phyloP scores from a whole-genome alignment of 306 rosid species.

The Boehmeria nivea region DNA sequence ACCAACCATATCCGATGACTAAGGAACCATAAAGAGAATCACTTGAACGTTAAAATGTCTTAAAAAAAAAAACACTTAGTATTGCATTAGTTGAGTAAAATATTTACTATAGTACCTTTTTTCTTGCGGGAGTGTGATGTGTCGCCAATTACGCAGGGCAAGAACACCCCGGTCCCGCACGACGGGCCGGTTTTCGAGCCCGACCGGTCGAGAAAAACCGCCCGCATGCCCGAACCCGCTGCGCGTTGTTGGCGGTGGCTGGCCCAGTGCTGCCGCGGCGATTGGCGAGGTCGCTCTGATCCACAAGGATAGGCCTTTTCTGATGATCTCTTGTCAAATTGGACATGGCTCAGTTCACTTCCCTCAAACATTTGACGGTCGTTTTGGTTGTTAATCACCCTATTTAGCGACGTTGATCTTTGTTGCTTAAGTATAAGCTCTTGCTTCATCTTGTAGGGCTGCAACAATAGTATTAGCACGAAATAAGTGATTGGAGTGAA shows the following conservation, averaged over 20 bases:
- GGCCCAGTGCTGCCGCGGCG: background rate
- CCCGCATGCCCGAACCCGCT: conserved; percentile 32
- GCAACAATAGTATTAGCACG: background rate
- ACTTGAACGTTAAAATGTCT: background rate
- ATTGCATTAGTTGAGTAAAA: background rate
- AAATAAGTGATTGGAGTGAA: background rate
- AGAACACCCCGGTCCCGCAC: conserved; percentile 80
- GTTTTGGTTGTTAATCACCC: conserved; percentile 7
- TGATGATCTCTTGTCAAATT: conserved; percentile 27
- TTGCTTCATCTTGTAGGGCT: conserved; percentile 24
- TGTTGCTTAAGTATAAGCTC: conserved; percentile 30
- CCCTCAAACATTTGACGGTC: conserved; percentile 1
- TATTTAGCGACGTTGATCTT: background rate
- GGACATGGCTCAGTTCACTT: background rate
- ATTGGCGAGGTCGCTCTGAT: conserved; percentile 6
- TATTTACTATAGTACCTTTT: conserved; percentile 21
- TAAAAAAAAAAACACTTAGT: background rate
- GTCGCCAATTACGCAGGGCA: conserved; percentile 35
- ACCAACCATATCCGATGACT: conserved; percentile 26
- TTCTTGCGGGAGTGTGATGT: conserved; percentile 31
- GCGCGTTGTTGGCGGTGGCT: conserved; percentile 9
- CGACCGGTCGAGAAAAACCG: conserved; percentile 34
- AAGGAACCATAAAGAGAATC: background rate
- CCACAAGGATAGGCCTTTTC: conserved; percentile 6
- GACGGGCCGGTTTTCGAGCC: conserved; percentile 29